Evolutionary conservation across 1,139 yeast genomes (phyloP), one percentile per base, ranked within the genome.

Genomic region (Yamadazyma atmosphaerica): DNA sequence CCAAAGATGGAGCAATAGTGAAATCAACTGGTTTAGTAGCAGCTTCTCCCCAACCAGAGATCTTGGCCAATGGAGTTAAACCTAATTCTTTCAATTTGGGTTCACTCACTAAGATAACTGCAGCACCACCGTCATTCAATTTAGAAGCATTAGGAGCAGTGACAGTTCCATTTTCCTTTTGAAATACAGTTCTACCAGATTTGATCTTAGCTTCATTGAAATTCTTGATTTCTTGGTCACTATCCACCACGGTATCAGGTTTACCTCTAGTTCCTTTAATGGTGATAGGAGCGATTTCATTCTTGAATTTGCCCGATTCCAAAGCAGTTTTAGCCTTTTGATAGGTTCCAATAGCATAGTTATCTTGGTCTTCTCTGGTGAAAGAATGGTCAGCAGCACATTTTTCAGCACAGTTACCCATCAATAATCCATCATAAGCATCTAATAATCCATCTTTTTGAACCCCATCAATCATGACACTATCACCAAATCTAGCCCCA

Each of bases 91-190:
- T 78, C 55, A 88, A 75, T 71, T 88, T 88, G 47, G 72, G 70
- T 60, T 80, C 96, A 41, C 95, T 85, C 39, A 87, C 94, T 53
- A 92, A 76, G 36, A 92, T 72, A 33, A 92, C 79, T 34, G 98
- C 98, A 44, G 98, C 96, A 62, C 87, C 98, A 66, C 98, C 98
- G 63, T 92, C 98, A 64, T 89, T 92, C 58, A 92, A 75, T 57
- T 94, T 88, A 30, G 97, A 88, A 32, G 98, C 95, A 65, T 92
- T 92, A 54, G 97, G 95, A 27, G 95, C 98, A 37, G 98, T 92
- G 47, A 90, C 92, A 32, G 97, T 86, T 59, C 98, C 98, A 56
- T 82, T 81, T 54, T 83, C 96, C 67, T 80, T 81, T 68, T 86
- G 84, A 81, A 92, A 92, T 23, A 86, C 98, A 40, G 98, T 80